Evolutionary conservation across 148 eudicot species (phyloP).

Genomic region (Camellia japonica): DNA sequence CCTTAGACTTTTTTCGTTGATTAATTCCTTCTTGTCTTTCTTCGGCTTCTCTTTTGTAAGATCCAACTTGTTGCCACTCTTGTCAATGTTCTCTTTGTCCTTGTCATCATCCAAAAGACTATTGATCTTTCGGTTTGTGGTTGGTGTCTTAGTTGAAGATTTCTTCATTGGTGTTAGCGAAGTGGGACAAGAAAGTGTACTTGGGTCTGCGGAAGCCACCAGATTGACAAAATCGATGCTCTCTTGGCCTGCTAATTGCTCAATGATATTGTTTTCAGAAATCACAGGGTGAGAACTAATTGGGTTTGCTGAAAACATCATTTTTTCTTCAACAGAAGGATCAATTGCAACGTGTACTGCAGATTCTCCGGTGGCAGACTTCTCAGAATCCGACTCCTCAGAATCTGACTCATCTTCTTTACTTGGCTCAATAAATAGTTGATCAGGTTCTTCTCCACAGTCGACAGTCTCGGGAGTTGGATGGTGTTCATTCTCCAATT

Average conservation of each 20-base stretch:
- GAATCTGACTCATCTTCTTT: slow-evolving; percentile 11
- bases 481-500: background rate
- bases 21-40: slow-evolving; percentile 16
- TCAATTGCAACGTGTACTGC: background rate
- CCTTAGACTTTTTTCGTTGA: slow-evolving; percentile 39
- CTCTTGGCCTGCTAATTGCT: too few relatives aligned
- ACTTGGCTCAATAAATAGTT: background rate
- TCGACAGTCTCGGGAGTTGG: background rate
- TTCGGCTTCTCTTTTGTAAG: slow-evolving; percentile 16
- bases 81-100: slow-evolving; percentile 59
- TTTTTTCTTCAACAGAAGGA: background rate
- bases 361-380: background rate
- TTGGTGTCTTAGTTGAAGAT: slow-evolving; percentile 30
- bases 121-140: slow-evolving; percentile 22
- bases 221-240: too few relatives aligned
- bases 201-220: too few relatives aligned
- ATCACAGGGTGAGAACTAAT: too few relatives aligned
- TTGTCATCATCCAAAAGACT: slow-evolving; percentile 34
- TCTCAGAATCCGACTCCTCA: slow-evolving; percentile 13
- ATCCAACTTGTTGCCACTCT: slow-evolving; percentile 19
- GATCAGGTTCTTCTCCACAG: slow-evolving; percentile 9
- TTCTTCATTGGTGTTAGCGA: slow-evolving; percentile 19
- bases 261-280: too few relatives aligned
- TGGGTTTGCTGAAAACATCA: too few relatives aligned
- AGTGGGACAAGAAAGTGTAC: background rate